Percentiles rank a stretch among this genome's conserved stretches.
Conservation (phyloP, 2,329 filamentous ascomycete genomes). For the Colletotrichum gigasporum region DNA sequence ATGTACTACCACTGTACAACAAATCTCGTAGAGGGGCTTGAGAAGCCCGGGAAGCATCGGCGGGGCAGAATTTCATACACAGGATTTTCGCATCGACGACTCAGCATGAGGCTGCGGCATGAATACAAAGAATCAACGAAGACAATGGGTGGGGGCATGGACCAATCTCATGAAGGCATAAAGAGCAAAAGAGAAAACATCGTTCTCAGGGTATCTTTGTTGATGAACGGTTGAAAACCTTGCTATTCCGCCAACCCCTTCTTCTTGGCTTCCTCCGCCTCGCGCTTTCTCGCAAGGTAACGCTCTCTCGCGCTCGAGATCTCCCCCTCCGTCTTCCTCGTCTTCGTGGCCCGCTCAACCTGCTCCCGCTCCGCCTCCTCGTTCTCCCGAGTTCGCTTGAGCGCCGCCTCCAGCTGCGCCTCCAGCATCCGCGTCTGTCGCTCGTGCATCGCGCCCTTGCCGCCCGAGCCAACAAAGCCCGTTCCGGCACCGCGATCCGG, state of each 20-base stretch:
- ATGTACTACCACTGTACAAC: constrained; percentile 30
- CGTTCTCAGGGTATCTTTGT: constrained; percentile 39
- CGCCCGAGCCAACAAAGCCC: constrained; percentile 55
- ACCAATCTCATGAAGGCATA: background rate
- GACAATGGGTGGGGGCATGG: background rate
- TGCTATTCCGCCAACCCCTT: constrained; percentile 46
- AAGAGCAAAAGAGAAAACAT: constrained; percentile 3
- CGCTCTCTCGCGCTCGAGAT: constrained; percentile 82
- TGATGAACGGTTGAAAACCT: background rate
- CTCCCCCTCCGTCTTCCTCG: constrained; percentile 79
- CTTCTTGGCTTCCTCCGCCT: constrained; percentile 75
- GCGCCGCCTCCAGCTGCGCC: constrained; percentile 76
- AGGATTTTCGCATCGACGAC: background rate
- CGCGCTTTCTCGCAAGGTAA: constrained; percentile 80
- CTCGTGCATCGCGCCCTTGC: constrained; percentile 75
- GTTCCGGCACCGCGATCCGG: constrained; percentile 31
- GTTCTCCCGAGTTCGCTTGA: constrained; percentile 75
- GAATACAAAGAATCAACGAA: constrained; percentile 7
- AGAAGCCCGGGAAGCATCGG: background rate
- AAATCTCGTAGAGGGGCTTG: background rate
- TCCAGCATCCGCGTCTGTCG: constrained; percentile 83
- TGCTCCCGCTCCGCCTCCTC: constrained; percentile 71
- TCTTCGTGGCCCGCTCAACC: constrained; percentile 75
- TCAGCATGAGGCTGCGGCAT: background rate
- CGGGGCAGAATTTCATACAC: background rate